Base-by-base conservation (phyloP, 1,284 basidiomycete species). In the Heterobasidion parviporum region DNA sequence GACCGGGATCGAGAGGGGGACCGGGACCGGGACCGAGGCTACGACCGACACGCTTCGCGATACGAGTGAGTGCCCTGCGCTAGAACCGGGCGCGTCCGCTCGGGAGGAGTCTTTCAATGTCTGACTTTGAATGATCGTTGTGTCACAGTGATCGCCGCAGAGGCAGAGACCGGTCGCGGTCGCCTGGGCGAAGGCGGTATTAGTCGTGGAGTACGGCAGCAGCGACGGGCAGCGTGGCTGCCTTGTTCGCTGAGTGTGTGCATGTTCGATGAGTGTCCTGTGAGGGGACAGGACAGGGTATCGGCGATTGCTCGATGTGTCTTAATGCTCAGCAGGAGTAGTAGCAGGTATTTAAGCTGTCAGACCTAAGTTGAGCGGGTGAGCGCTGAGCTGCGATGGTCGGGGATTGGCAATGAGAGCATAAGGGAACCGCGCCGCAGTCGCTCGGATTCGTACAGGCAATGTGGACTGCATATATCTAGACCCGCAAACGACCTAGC, bases 151-250 rank as follows among this genome's bases (percentile, higher is more conserved):
- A 85, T 71, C 78, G 85, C 67, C 77, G 84, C 53, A 71, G 82
- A 64, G 85, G 85, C 65, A 74, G 88, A 63, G 88, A 90, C 65
- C 85, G 88, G 60, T 91, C 88, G 60, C 79, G 89, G 67, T 90
- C 89, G 59, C 88, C 88, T 20, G 79, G 83, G 49, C 74, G 87
- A 60, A 75, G 86, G 70, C 77, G 85, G 66, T 87, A 85, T 67
- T 87, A 70, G 79, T 54, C n/a, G 16, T 26, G 26, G 26, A 26
- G 26, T 26, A 26, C 26, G 38, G 12, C 38, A 10, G 38, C 38
- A 41, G 10, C 38, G n/a, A 12, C n/a, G 12, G 10, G 2, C 38
- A 41, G 38, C n/a, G 26, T n/a, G 38, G 10, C n/a, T 41, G 38
- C n/a, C 10, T n/a, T 41, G 38, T 41, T 41, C 38, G 10, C 38